Percentiles rank a stretch among this genome's conserved stretches.
Conservation (phyloP, 2,329 filamentous ascomycete species). For the Cordyceps militaris region DNA sequence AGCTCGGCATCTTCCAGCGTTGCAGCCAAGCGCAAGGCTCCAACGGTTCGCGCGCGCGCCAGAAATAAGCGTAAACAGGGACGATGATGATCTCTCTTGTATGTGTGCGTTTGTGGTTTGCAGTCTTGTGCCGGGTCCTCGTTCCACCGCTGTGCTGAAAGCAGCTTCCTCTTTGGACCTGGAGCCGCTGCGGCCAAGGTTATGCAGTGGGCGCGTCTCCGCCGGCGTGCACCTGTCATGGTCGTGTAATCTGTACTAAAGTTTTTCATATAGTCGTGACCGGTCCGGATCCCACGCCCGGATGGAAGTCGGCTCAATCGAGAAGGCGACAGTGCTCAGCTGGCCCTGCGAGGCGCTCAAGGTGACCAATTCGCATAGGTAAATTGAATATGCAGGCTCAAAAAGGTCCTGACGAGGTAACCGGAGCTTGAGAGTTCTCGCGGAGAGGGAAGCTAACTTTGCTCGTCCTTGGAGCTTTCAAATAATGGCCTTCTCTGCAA, state of each 20-base stretch:
- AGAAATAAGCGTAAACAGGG: constrained; percentile 5
- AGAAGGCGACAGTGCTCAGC: not conserved
- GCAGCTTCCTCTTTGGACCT: constrained; percentile 10
- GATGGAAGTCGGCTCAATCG: not conserved
- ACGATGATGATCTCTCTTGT: not conserved
- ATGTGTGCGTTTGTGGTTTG: not conserved
- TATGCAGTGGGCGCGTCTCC: not conserved
- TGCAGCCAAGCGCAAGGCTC: not conserved
- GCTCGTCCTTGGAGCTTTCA: too few relatives aligned
- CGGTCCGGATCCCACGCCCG: not conserved
- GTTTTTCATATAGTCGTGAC: not conserved
- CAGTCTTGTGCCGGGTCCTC: not conserved
- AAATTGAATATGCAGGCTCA: not conserved
- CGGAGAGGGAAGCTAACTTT: too few relatives aligned
- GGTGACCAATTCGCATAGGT: not conserved
- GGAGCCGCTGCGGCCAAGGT: not conserved
- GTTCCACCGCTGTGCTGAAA: not conserved
- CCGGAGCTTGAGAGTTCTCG: too few relatives aligned
- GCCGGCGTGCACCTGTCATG: not conserved
- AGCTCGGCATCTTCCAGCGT: not conserved
- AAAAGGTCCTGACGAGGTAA: not conserved
- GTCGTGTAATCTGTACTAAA: too few relatives aligned
- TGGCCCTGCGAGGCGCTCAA: not conserved
- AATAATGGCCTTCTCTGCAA: too few relatives aligned
- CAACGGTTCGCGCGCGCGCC: not conserved